Base-by-base conservation (phyloP, 2,329 filamentous ascomycete species). In the Epichloe coenophiala region DNA sequence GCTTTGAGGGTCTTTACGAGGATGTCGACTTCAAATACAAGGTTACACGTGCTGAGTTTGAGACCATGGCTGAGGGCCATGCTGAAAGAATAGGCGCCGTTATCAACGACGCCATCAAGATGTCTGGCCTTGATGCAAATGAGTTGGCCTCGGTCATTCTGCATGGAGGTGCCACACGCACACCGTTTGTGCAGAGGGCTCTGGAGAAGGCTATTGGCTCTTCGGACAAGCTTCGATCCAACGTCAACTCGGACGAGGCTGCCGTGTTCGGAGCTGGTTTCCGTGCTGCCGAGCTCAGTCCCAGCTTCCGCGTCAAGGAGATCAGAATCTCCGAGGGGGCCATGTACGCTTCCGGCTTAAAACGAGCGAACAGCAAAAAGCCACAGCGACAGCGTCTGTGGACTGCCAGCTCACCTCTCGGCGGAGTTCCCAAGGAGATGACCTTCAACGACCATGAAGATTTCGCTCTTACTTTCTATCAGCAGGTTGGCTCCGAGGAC, bases 301-400 rank as follows among this genome's bases (percentile, higher is more conserved):
- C 91, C 40, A 91, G 86, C 65, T 98, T 98, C 81, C 84, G 89
- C 54, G 93, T 98, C 63, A 98, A 97, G 76, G 93, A 97, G 63
- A 98, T 98, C 57, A 78, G 86, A 53, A 80, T 86, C 48, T 77
- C 74, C n/a, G 93, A 98, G 60, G 80, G 78, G 21, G 78, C 86
- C 41, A 75, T 76, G 42, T 96, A 93, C 64, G 73, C 82, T 2
- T 77, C 85, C 31, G 81, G 82, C 51, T 77, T 95, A 60, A 86
- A 84, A 65, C 95, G 88, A 79, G 79, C 72, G 38, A 73, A 72
- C 53, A 74, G 79, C 51, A 77, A 79, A 40, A 86, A 91, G 70
- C 72, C 80, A 48, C 80, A 83, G 61, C 80, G 83, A 59, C 88
- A 95, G 70, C 85, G 86, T 63, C 75, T 98, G 23, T 97, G 94